A percentile compares a stretch with the other conserved stretches of the same genome.
phyloP scores from a whole-genome alignment of 1,284 basidiomycete species.

The Trichosporon asahii region DNA sequence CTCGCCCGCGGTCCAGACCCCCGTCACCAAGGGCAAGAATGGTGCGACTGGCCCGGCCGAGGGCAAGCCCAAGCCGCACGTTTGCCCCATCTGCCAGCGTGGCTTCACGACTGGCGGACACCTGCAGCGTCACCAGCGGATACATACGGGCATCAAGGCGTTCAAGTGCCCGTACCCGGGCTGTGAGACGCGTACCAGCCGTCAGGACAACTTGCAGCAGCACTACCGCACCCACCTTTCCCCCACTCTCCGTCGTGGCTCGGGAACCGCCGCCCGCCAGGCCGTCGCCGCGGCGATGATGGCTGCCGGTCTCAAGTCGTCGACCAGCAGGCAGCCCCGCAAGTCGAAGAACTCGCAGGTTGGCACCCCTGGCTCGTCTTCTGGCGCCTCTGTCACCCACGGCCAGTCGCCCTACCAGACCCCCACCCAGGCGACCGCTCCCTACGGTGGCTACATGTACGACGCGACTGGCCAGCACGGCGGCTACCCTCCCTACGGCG shows the following conservation, averaged over 20 bases:
- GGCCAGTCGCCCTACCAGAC: constrained; percentile 45
- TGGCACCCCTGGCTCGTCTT: constrained; percentile 44
- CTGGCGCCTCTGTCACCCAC: constrained; percentile 33
- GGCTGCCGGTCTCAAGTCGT: constrained; percentile 47
- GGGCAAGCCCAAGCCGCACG: constrained; percentile 47
- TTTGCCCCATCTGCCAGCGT: constrained; percentile 45
- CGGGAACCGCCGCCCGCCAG: constrained; percentile 44
- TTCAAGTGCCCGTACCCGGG: constrained; percentile 51
- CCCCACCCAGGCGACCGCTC: constrained; percentile 36
- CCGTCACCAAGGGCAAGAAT: constrained; percentile 44
- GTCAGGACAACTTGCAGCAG: constrained; percentile 50
- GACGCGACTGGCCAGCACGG: constrained; percentile 34
- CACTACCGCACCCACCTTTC: constrained; percentile 50
- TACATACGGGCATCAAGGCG: constrained; percentile 51
- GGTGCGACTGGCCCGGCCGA: constrained; percentile 49
- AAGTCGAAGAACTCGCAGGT: constrained; percentile 45
- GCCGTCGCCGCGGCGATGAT: constrained; percentile 50
- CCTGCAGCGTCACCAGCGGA: constrained; percentile 48
- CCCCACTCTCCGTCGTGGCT: constrained; percentile 46
- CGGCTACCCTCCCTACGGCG: constrained; percentile 35
- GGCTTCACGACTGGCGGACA: constrained; percentile 50
- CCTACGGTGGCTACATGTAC: constrained; percentile 48
- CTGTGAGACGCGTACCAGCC: constrained; percentile 47
- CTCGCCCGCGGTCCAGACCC: constrained; percentile 18
- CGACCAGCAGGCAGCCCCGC: constrained; percentile 39